A percentile compares a stretch with the other conserved stretches of the same genome.
Evolutionary conservation across 139 green algal species (phyloP).

Genomic region (Chlorella sp.): DNA sequence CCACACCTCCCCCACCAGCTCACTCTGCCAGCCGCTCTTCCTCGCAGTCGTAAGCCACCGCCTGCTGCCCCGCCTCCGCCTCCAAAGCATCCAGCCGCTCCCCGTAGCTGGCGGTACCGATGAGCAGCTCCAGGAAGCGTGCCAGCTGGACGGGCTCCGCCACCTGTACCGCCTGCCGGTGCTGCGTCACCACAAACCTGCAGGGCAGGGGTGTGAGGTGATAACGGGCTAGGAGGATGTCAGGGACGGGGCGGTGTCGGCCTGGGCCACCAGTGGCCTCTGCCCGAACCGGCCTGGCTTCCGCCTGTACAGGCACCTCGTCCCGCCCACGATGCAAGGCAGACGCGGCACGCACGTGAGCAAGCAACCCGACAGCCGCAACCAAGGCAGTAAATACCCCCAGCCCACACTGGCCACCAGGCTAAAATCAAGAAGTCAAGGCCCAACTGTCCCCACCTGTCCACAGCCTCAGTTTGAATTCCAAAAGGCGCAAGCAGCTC

Average conservation of each 20-base stretch:
- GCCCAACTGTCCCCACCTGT: neutral
- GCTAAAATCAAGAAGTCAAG: too few relatives aligned
- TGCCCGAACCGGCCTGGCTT: neutral
- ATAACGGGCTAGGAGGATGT: neutral
- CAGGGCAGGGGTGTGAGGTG: neutral
- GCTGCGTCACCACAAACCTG: conserved; percentile 69
- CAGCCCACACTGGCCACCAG: too few relatives aligned
- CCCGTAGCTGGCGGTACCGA: conserved; percentile 37
- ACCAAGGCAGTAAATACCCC: too few relatives aligned
- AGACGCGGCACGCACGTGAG: too few relatives aligned
- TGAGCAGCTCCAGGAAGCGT: conserved; percentile 49
- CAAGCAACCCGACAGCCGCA: too few relatives aligned
- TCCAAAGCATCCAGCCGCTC: conserved; percentile 21
- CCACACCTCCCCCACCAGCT: neutral
- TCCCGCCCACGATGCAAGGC: neutral
- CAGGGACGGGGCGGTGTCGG: neutral
- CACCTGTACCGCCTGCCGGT: conserved; percentile 55
- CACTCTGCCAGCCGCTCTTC: conserved; percentile 14
- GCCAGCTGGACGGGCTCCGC: conserved; percentile 51
- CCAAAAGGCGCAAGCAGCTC: conserved; percentile 46
- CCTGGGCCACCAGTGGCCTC: too few relatives aligned
- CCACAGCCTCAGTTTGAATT: conserved; percentile 53
- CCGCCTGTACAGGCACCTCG: neutral
- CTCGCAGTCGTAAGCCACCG: conserved; percentile 21
- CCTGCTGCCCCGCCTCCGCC: neutral